Base-by-base conservation (phyloP, 148 eudicot genomes). In the Euryodendron excelsum region DNA sequence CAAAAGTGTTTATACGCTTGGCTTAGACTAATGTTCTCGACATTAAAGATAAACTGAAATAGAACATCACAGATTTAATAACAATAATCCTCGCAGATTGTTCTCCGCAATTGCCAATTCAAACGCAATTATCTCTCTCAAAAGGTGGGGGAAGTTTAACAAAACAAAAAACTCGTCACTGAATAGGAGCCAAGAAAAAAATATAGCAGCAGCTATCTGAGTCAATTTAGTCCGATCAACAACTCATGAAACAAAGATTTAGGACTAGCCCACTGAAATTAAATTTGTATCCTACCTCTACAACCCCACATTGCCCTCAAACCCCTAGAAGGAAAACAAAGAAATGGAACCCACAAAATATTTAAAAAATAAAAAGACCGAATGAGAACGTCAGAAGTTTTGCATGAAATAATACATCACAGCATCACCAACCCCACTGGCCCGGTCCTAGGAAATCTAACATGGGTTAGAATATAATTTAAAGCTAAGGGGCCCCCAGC, bases 391-490 rank as follows among this genome's bases (percentile, higher is more conserved):
- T 27, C 30, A 52, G 37, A 67, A 39, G 48, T 50, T 34, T 5
- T 73, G 59, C 39, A 65, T 13, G 47, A 81, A 48, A 74, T 68
- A 77, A 70, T 82, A 82, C 80, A 82, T n/a, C 52, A 44, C 53
- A 78, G 81, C 62, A 62, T 72, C 48, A 31, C 62, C 71, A 67
- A 62, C 33, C 71, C 69, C 17, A 27, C 48, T 61, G 53, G 63
- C 77, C 66, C 18, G 28, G 28, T 30, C 56, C 72, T 28, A 64
- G 44, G 59, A 76, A 47, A 70, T 77, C 75, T 66, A 82, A 58
- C 52, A 27, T 15, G 56, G 69, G 81, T 72, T 80, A 83, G 78
- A 84, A 58, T 48, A 48, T 23, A 72, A 72, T 31, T 47, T 61
- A 79, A 72, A 60, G 44, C 36, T 28, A 62, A 52, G 70, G 70